phyloP scores from a whole-genome alignment of 164 flowering plant species.

The Berberis vulgaris region DNA sequence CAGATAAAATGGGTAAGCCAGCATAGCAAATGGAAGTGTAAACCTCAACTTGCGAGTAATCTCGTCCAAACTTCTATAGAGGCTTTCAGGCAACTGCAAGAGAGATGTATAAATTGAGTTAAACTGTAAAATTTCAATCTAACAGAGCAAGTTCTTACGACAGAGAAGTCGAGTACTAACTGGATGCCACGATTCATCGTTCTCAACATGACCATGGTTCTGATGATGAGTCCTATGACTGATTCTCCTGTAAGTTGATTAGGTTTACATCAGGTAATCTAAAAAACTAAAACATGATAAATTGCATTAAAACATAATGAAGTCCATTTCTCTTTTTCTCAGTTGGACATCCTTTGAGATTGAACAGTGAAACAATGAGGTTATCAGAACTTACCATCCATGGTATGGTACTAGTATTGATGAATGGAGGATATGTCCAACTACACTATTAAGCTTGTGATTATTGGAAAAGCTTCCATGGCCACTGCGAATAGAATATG shows the following conservation, averaged over 20 bases:
- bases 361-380: background rate
- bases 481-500: conserved; percentile 23
- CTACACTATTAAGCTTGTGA: conserved; percentile 31
- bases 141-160: background rate
- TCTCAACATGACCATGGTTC: conserved; percentile 53
- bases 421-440: conserved; percentile 53
- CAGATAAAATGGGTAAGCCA: conserved; percentile 69
- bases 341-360: background rate
- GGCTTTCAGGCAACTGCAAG: conserved; percentile 52
- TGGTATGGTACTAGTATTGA: conserved; percentile 58
- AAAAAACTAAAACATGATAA: background rate
- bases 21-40: conserved; percentile 55
- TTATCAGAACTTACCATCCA: conserved; percentile 37
- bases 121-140: background rate
- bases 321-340: background rate
- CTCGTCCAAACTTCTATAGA: conserved; percentile 39
- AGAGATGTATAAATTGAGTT: background rate
- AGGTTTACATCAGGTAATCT: background rate
- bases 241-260: conserved; percentile 37
- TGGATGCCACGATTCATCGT: conserved; percentile 48
- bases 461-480: conserved; percentile 50
- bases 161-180: conserved; percentile 13
- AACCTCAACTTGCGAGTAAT: conserved; percentile 33
- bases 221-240: conserved; percentile 62
- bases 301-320: background rate